A percentile compares a stretch with the other conserved stretches of the same genome.
These are phyloP conservation scores for Lactifluus volemus DNA, from an alignment of 768 basidiomycete genomes.

Conservation along the genomic window DNA sequence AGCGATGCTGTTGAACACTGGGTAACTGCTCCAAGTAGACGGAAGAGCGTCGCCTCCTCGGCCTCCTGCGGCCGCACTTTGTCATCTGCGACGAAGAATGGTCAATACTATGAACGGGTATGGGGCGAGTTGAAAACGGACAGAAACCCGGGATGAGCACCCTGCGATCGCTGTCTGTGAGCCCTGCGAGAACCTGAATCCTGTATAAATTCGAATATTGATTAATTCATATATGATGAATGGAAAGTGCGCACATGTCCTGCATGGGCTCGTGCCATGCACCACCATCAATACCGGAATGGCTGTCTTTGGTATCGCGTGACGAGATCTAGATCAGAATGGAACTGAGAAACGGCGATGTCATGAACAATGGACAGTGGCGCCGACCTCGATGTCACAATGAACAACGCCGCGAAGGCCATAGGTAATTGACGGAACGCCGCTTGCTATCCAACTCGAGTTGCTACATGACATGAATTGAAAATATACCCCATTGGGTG, in stretches of 20 bases:
- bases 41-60: conserved; percentile 60
- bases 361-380: not conserved
- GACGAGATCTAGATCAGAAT: conserved; percentile 48
- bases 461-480: conserved; percentile 42
- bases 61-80: conserved; percentile 59
- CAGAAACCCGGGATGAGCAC: conserved; percentile 80
- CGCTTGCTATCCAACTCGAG: conserved; percentile 94
- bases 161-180: conserved; percentile 48
- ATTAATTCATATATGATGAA: not conserved
- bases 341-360: not conserved
- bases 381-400: conserved; percentile 58
- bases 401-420: conserved; percentile 92
- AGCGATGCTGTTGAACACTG: conserved; percentile 59
- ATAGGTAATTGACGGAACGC: conserved; percentile 89
- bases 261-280: conserved; percentile 82
- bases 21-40: conserved; percentile 59
- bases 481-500: not conserved
- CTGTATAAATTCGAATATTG: conserved; percentile 29
- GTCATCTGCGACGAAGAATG: conserved; percentile 44
- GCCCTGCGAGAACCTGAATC: conserved; percentile 67
- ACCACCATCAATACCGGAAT: conserved; percentile 94
- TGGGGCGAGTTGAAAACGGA: conserved; percentile 24
- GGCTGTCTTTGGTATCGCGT: conserved; percentile 60
- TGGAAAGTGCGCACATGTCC: conserved; percentile 57
- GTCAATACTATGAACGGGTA: not conserved